phyloP scores from a whole-genome alignment of 805 yeast genomes.

The Candida ulmi region DNA sequence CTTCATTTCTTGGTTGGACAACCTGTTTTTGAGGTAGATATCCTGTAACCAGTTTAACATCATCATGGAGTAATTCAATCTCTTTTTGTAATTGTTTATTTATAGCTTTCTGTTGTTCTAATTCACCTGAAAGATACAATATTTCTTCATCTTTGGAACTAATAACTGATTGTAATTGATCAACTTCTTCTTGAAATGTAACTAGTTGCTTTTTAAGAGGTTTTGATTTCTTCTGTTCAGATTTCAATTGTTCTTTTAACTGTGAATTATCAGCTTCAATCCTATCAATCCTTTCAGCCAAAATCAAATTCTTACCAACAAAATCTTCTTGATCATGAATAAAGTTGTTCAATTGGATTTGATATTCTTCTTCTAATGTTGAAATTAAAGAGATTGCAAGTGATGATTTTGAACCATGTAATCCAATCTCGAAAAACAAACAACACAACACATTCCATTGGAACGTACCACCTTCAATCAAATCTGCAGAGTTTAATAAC shows the following conservation, averaged over 20 bases:
- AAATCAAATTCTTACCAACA: conserved; percentile 14
- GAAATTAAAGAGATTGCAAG: conserved; percentile 10
- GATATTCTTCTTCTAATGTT: conserved; percentile 9
- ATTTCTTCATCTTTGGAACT: too few species aligned
- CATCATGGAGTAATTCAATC: too few species aligned
- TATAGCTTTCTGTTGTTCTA: too few species aligned
- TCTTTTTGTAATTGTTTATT: too few species aligned
- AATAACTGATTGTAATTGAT: too few species aligned
- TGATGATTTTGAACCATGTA: conserved; percentile 13
- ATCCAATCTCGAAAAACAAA: conserved; percentile 14
- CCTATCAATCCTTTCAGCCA: conserved; percentile 11
- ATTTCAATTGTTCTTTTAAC: conserved; percentile 6
- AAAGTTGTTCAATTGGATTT: conserved; percentile 9
- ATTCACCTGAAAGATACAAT: too few species aligned
- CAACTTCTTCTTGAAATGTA: neutral
- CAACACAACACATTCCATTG: conserved; percentile 11
- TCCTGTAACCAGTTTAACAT: too few species aligned
- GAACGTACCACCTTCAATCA: conserved; percentile 6
- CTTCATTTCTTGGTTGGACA: too few species aligned
- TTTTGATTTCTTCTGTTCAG: neutral
- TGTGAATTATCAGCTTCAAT: conserved; percentile 11
- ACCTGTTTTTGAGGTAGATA: too few species aligned
- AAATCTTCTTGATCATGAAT: conserved; percentile 18
- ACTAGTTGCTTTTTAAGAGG: neutral
- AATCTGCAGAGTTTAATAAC: conserved; percentile 4